Evolutionary conservation across 257 asterid genomes (phyloP).

Genomic region (Solanum pinnatisectum): DNA sequence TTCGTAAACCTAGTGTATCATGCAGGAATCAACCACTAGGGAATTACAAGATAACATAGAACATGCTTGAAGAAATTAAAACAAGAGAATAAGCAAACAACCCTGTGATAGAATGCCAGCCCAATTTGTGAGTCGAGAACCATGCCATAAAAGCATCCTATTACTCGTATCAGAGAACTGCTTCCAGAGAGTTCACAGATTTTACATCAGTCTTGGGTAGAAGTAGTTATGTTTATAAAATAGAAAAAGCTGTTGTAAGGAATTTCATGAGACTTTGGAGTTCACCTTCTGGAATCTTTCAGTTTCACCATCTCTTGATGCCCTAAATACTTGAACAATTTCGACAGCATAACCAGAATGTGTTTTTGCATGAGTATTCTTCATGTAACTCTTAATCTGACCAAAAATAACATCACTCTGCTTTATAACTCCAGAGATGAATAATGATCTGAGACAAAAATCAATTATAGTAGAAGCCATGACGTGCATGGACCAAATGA

Average conservation of each 20-base stretch:
- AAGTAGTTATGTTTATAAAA: neutral
- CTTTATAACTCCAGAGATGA: neutral
- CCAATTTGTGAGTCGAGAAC: constrained; percentile 95
- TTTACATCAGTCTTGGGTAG: neutral
- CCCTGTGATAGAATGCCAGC: constrained; percentile 93
- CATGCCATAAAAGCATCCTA: constrained; percentile 97
- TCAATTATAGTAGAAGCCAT: neutral
- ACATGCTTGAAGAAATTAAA: neutral
- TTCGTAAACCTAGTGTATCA: constrained; percentile 57
- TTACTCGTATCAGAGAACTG: constrained; percentile 58
- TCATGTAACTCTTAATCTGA: constrained; percentile 74
- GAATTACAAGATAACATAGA: neutral
- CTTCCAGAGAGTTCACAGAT: constrained; percentile 2
- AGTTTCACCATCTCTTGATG: constrained; percentile 73
- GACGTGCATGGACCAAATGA: neutral
- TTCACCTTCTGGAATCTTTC: constrained; percentile 61
- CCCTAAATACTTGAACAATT: constrained; percentile 67
- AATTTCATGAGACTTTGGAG: neutral
- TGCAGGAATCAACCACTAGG: neutral
- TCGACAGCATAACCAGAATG: constrained; percentile 59
- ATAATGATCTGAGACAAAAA: neutral
- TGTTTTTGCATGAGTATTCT: constrained; percentile 87
- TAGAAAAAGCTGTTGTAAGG: neutral
- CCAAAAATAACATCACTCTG: neutral
- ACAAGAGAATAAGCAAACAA: constrained; percentile 4